phyloP scores from a whole-genome alignment of 2,329 filamentous ascomycete genomes.

The Aschersonia sp. region DNA sequence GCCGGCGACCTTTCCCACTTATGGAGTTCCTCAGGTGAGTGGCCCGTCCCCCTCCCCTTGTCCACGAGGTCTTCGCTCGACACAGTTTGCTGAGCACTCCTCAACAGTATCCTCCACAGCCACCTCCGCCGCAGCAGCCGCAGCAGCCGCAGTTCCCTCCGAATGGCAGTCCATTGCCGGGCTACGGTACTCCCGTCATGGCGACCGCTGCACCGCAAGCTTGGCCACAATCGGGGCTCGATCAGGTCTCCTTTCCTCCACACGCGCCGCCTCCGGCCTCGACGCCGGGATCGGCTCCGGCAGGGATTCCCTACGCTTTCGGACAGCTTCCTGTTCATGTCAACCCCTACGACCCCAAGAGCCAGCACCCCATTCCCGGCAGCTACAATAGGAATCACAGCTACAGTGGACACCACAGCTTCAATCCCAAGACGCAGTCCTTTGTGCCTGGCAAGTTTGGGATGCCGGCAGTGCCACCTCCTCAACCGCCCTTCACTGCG shows the following conservation, averaged over 20 bases:
- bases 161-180: constrained; percentile 19
- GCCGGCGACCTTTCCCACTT: constrained; percentile 27
- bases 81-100: neutral
- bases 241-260: constrained; percentile 15
- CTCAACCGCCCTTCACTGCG: constrained; percentile 32
- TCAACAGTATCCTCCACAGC: constrained; percentile 16
- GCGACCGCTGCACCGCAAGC: constrained; percentile 14
- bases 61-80: neutral
- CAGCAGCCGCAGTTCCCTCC: constrained; percentile 17
- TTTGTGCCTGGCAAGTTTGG: constrained; percentile 52
- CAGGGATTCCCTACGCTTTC: constrained; percentile 51
- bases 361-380: constrained; percentile 70
- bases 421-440: constrained; percentile 88
- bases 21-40: constrained; percentile 30
- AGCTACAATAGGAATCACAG: constrained; percentile 65
- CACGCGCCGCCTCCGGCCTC: constrained; percentile 15
- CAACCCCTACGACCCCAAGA: constrained; percentile 56
- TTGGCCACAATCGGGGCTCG: constrained; percentile 22
- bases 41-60: neutral
- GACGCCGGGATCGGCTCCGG: constrained; percentile 14
- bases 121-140: constrained; percentile 12
- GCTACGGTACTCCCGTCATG: constrained; percentile 19
- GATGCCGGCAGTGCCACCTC: constrained; percentile 27
- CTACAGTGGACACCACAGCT: constrained; percentile 63
- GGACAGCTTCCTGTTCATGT: constrained; percentile 61